A percentile compares a stretch with the other conserved stretches of the same genome.
Evolutionary conservation across 1,284 basidiomycete genomes (phyloP).

Genomic region (Microbotryum violaceum): DNA sequence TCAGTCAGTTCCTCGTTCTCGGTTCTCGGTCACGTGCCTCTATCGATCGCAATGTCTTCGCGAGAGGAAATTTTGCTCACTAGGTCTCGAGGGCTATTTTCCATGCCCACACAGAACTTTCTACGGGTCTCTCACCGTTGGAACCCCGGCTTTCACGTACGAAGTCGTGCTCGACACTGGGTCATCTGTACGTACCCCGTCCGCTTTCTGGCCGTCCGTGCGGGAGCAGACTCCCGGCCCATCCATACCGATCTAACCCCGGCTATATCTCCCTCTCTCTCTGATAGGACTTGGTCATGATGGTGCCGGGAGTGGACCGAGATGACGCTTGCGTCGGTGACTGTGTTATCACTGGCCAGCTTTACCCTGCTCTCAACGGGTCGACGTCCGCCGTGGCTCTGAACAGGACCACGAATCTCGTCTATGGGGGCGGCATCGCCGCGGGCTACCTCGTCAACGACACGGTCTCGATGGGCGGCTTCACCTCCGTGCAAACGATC

Average conservation of each 20-base stretch:
- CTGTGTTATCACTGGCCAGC: neutral
- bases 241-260: neutral
- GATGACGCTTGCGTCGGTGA: neutral
- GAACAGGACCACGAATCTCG: neutral
- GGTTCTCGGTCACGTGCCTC: too few species aligned
- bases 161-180: slow-evolving; percentile 1
- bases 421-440: neutral
- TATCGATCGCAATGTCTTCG: too few species aligned
- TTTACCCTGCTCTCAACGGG: neutral
- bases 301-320: too few species aligned
- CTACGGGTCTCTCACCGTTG: neutral
- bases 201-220: neutral
- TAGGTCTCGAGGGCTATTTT: too few species aligned
- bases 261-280: too few species aligned
- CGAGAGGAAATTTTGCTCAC: too few species aligned
- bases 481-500: neutral
- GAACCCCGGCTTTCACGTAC: neutral
- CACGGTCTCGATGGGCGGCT: neutral
- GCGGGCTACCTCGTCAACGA: neutral
- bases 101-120: too few species aligned
- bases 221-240: neutral
- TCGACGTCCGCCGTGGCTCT: neutral
- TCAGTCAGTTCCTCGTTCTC: too few species aligned
- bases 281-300: too few species aligned
- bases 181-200: neutral